These are phyloP conservation scores for Chimonanthus salicifolius DNA, from an alignment of 164 flowering plant genomes.

Conservation along the genomic window DNA sequence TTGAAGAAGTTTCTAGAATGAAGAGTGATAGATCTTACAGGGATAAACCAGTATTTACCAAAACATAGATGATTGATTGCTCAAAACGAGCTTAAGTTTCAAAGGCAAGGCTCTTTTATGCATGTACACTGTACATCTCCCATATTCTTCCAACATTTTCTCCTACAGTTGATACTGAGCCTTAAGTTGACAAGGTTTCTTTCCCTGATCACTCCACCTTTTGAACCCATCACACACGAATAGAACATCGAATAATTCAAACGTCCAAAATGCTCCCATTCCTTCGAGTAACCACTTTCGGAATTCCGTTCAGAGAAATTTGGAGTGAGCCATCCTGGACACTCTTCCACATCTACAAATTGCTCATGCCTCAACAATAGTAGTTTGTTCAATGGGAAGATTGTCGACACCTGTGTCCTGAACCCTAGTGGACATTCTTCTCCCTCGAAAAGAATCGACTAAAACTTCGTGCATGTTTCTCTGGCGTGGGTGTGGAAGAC, in stretches of 20 bases:
- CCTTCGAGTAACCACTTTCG: neutral
- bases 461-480: conserved; percentile 70
- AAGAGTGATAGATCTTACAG: neutral
- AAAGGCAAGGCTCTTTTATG: neutral
- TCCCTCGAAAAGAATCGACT: conserved; percentile 84
- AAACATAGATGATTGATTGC: neutral
- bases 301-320: neutral
- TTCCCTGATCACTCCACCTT: neutral
- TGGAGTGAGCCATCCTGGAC: neutral
- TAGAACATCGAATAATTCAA: neutral
- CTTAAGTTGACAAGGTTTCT: neutral
- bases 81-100: neutral
- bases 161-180: neutral
- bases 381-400: neutral
- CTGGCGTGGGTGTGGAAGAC: conserved; percentile 59
- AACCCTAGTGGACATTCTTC: conserved; percentile 34
- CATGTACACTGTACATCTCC: conserved; percentile 6
- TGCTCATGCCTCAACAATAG: neutral
- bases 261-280: neutral
- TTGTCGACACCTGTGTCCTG: neutral
- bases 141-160: neutral
- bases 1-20: neutral
- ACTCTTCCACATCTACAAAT: neutral
- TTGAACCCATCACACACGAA: neutral
- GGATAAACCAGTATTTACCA: neutral